Evolutionary conservation across 495 filamentous ascomycete species (phyloP).

Genomic region (Evernia prunastri): DNA sequence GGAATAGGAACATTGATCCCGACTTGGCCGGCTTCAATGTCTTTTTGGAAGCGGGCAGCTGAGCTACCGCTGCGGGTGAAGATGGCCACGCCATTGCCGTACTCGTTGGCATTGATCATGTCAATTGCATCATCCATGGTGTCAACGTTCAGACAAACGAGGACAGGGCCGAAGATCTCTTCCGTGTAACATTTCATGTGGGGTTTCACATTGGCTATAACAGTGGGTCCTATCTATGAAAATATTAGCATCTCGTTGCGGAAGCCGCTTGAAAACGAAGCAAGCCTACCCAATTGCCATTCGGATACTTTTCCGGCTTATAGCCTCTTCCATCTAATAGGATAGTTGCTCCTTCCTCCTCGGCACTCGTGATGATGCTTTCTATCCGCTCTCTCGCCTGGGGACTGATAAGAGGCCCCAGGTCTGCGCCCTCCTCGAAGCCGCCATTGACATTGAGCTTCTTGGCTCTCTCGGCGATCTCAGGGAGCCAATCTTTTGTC

Average conservation of each 20-base stretch:
- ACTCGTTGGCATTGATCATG: slow-evolving; percentile 61
- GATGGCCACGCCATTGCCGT: slow-evolving; percentile 64
- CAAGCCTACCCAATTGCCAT: slow-evolving; percentile 80
- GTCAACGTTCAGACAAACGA: slow-evolving; percentile 51
- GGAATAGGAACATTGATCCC: slow-evolving; percentile 67
- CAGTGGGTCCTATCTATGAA: slow-evolving; percentile 69
- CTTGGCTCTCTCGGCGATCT: slow-evolving; percentile 88
- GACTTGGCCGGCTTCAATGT: slow-evolving; percentile 53
- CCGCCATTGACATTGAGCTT: slow-evolving; percentile 84
- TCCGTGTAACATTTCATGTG: slow-evolving; percentile 92
- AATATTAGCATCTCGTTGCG: neutral
- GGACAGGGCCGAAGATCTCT: slow-evolving; percentile 96
- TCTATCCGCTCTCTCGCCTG: slow-evolving; percentile 89
- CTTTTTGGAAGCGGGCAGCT: slow-evolving; percentile 57
- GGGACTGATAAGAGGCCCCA: slow-evolving; percentile 95
- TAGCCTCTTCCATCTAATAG: slow-evolving; percentile 87
- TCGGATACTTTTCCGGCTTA: slow-evolving; percentile 86
- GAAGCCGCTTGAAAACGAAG: neutral
- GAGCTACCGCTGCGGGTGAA: slow-evolving; percentile 60
- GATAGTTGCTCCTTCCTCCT: slow-evolving; percentile 89
- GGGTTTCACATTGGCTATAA: slow-evolving; percentile 87
- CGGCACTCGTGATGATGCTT: slow-evolving; percentile 76
- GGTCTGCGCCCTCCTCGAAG: slow-evolving; percentile 88
- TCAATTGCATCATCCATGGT: slow-evolving; percentile 46
- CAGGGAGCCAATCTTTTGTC: slow-evolving; percentile 86